Conservation (phyloP, 1,139 yeast genomes). For the Saccharomycopsis hybrid region DNA sequence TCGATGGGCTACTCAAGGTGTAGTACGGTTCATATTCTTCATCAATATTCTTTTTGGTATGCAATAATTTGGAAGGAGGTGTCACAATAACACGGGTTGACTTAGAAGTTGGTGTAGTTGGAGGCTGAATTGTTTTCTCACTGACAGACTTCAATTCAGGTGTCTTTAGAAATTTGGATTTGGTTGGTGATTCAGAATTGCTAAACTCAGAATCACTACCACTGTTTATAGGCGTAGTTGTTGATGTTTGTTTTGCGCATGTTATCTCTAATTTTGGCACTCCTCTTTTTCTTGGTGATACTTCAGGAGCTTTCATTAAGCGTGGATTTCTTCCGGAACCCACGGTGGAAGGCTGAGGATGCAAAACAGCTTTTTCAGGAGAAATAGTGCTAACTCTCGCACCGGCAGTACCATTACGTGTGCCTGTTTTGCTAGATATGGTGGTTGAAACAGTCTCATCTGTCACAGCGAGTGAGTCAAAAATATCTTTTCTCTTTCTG, state of each 20-base stretch:
- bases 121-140: too few relatives aligned
- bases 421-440: neutral
- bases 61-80: constrained; percentile 7
- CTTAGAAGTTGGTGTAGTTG: neutral
- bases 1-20: constrained; percentile 14
- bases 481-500: constrained; percentile 16
- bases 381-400: too few relatives aligned
- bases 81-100: neutral
- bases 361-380: too few relatives aligned
- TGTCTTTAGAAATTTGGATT: too few relatives aligned
- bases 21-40: constrained; percentile 13
- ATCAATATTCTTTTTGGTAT: neutral
- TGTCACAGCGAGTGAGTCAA: constrained; percentile 4
- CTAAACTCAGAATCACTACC: neutral
- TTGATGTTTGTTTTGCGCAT: too few relatives aligned
- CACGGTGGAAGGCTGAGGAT: constrained; percentile 7
- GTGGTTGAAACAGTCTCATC: neutral
- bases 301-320: neutral
- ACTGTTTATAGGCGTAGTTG: too few relatives aligned
- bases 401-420: too few relatives aligned
- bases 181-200: neutral
- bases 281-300: neutral
- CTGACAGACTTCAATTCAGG: too few relatives aligned
- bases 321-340: constrained; percentile 5
- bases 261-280: too few relatives aligned